These are phyloP conservation scores for Syzygium syzygioides DNA, from an alignment of 441 rosid genomes.

Conservation along the genomic window DNA sequence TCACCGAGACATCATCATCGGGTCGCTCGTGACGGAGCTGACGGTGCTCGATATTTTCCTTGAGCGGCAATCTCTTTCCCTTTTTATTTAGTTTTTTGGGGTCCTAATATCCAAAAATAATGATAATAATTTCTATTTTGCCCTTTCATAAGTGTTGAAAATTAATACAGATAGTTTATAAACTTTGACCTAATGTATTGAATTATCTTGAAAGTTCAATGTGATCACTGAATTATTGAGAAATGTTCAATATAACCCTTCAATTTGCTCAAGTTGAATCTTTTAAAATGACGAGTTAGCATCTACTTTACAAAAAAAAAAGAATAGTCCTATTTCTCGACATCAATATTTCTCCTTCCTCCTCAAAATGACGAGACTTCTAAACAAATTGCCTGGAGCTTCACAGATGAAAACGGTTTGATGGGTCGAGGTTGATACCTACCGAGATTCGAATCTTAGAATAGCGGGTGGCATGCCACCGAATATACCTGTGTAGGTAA, in stretches of 20 bases:
- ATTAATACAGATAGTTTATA: rapidly evolving
- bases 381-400: rapidly evolving
- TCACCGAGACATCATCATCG: neutral
- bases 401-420: neutral
- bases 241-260: neutral
- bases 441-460: rapidly evolving
- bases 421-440: rapidly evolving
- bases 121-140: neutral
- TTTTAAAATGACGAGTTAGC: neutral
- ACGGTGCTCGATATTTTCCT: neutral
- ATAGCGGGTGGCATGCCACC: no score
- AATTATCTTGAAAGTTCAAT: neutral
- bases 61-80: no score
- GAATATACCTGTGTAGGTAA: no score
- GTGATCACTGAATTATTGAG: rapidly evolving
- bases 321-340: neutral
- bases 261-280: rapidly evolving
- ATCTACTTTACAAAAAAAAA: rapidly evolving
- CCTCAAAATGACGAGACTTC: neutral
- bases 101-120: neutral
- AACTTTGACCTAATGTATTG: rapidly evolving
- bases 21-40: neutral
- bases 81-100: neutral
- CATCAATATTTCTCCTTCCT: neutral
- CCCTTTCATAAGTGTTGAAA: neutral